Evolutionary conservation across 768 basidiomycete genomes (phyloP), one percentile per base, ranked within the genome.

Genomic region (Rhizopogon rudus): DNA sequence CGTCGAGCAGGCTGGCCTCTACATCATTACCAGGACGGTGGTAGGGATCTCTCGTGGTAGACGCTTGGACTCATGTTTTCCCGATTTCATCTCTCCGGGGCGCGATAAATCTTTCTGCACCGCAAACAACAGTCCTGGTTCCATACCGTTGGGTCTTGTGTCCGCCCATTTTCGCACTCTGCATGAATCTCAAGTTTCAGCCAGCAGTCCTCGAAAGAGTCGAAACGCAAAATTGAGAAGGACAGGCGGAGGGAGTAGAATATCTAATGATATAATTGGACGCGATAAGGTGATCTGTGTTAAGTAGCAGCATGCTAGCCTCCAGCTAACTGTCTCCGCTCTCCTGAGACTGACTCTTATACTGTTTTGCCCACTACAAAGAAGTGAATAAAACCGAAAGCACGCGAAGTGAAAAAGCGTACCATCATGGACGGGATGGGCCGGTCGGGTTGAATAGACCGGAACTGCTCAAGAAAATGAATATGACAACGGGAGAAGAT

Each of bases 341-440:
- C 13, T 48, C 33, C 33, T 14, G 46, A 9, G 46, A 48, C 49
- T 68, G 61, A 6, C 73, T 61, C 66, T 66, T 74, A 62, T 77
- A 81, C 57, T 82, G 74, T 59, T 74, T 78, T 20, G 80, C 72
- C 80, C 80, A 81, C 81, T 81, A 40, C 44, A 42, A 40, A 52
- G 5, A 16, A 56, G 20, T 14, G 56, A 17, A 62, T 53, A 53
- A 37, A 6, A 50, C 9, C 8, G 52, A 44, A 20, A 57, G 31
- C 25, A 55, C 33, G 41, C 33, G 45, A 25, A 31, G 42, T 0
- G n/a, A 22, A 17, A 29, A 8, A 14, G 71, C 87, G 55, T 59
- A 90, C 91, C 72, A 77, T 72, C 82, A 87, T 86, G 1, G 91
- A 93, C 50, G 91, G 91, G 65, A 93, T 92, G 14, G 81, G 78